phyloP scores from a whole-genome alignment of 2,329 filamentous ascomycete genomes.

The Botrytis cinerea region DNA sequence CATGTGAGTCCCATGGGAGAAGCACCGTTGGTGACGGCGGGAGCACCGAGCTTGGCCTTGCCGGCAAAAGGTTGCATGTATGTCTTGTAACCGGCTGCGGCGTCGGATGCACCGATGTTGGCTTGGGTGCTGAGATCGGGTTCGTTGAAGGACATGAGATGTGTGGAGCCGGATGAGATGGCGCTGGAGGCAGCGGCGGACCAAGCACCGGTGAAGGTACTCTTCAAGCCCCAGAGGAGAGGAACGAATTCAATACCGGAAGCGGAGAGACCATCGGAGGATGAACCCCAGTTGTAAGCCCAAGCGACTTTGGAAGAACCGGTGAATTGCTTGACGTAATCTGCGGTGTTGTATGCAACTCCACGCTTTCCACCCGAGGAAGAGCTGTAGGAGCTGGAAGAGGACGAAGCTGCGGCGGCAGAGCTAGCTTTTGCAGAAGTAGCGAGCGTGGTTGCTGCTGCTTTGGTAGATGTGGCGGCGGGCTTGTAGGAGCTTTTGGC shows the following conservation, averaged over 20 bases:
- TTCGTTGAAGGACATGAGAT: constrained; percentile 72
- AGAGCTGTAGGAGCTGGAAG: constrained; percentile 4
- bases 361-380: constrained; percentile 54
- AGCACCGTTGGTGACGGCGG: constrained; percentile 51
- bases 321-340: constrained; percentile 54
- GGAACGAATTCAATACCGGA: constrained; percentile 61
- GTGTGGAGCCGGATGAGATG: constrained; percentile 55
- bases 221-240: constrained; percentile 61
- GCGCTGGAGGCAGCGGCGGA: constrained; percentile 51
- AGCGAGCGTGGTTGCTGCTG: constrained; percentile 21
- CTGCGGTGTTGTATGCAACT: constrained; percentile 65
- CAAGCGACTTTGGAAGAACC: constrained; percentile 52
- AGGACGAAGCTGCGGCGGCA: constrained; percentile 3
- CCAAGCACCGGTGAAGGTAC: constrained; percentile 52
- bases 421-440: constrained; percentile 12
- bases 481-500: background rate
- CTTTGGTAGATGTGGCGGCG: constrained; percentile 7
- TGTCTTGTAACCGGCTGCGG: constrained; percentile 45
- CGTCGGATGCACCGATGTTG: constrained; percentile 46
- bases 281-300: constrained; percentile 68
- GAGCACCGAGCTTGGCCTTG: constrained; percentile 49
- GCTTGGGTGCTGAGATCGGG: constrained; percentile 63
- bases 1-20: constrained; percentile 47
- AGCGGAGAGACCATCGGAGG: constrained; percentile 45
- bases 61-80: constrained; percentile 50